These are phyloP conservation scores for Linum lewisii DNA, from an alignment of 345 rosid species.

Conservation along the genomic window DNA sequence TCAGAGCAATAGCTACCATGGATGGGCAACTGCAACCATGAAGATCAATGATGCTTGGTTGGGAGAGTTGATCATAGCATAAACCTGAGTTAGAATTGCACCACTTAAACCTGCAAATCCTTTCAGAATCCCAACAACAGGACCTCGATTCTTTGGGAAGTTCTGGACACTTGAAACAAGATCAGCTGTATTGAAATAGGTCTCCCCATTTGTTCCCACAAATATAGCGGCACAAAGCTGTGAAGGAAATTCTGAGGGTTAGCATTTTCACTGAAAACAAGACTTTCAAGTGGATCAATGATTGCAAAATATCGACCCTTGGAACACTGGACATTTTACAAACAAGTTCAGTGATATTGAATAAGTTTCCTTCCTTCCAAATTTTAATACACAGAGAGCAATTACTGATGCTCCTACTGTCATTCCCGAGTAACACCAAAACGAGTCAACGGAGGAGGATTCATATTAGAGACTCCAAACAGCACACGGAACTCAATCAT, in stretches of 20 bases:
- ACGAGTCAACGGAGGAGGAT: too few species aligned
- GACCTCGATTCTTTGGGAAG: constrained; percentile 9
- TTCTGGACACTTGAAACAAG: constrained; percentile 4
- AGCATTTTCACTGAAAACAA: constrained; percentile 1
- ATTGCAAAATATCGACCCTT: too few species aligned
- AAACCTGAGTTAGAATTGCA: constrained; percentile 7
- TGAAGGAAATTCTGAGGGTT: not conserved
- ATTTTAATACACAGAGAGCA: too few species aligned
- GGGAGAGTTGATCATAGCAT: constrained; percentile 7
- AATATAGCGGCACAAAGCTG: constrained; percentile 8
- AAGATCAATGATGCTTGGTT: constrained; percentile 4
- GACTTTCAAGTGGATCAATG: too few species aligned
- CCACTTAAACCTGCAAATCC: constrained; percentile 10
- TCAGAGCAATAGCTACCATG: constrained; percentile 6
- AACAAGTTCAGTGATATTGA: too few species aligned
- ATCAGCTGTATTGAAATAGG: constrained; percentile 9
- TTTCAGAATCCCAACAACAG: constrained; percentile 10
- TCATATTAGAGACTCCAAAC: not conserved
- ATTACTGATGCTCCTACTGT: too few species aligned
- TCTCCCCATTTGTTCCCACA: constrained; percentile 8
- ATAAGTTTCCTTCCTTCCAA: too few species aligned
- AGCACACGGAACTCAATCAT: not conserved
- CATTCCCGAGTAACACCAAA: too few species aligned
- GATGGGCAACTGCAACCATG: constrained; percentile 8
- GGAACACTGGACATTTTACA: too few species aligned